Conservation (phyloP, 2,329 filamentous ascomycete species). For the Neobulgaria alba region DNA sequence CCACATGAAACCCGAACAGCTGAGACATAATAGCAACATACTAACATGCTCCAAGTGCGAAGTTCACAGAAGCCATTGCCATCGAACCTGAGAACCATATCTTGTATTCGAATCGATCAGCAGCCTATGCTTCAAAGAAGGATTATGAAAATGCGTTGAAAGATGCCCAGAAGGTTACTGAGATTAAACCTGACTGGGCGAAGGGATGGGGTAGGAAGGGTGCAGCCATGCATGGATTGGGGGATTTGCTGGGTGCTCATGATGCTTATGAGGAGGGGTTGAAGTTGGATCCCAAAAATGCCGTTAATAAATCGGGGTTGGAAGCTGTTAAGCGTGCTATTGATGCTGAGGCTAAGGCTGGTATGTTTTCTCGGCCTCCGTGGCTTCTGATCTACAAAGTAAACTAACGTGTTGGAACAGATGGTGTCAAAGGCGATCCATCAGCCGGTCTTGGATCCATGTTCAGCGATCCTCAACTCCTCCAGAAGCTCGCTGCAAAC, state of each 20-base stretch:
- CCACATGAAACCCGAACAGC: not conserved
- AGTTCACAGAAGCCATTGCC: conserved; percentile 89
- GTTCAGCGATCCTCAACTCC: conserved; percentile 86
- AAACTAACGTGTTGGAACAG: conserved; percentile 11
- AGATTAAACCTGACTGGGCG: conserved; percentile 95
- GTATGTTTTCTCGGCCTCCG: too few relatives aligned
- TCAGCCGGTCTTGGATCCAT: conserved; percentile 75
- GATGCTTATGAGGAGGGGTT: conserved; percentile 93
- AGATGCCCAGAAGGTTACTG: conserved; percentile 87
- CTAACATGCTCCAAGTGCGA: conserved; percentile 52
- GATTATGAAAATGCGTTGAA: conserved; percentile 77
- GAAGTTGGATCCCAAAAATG: conserved; percentile 85
- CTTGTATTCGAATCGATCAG: conserved; percentile 95
- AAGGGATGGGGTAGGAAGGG: conserved; percentile 96
- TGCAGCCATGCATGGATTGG: conserved; percentile 77
- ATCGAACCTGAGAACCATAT: conserved; percentile 88
- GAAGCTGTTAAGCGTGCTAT: conserved; percentile 82
- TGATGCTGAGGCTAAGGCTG: conserved; percentile 58
- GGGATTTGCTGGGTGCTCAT: conserved; percentile 74
- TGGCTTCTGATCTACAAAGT: not conserved
- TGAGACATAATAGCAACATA: not conserved
- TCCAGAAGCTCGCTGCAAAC: conserved; percentile 85
- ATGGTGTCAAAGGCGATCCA: conserved; percentile 49
- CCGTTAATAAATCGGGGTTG: conserved; percentile 83
- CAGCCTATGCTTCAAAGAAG: conserved; percentile 76